phyloP scores from a whole-genome alignment of 2,329 filamentous ascomycete genomes.

The Trichoderma oligosporum region DNA sequence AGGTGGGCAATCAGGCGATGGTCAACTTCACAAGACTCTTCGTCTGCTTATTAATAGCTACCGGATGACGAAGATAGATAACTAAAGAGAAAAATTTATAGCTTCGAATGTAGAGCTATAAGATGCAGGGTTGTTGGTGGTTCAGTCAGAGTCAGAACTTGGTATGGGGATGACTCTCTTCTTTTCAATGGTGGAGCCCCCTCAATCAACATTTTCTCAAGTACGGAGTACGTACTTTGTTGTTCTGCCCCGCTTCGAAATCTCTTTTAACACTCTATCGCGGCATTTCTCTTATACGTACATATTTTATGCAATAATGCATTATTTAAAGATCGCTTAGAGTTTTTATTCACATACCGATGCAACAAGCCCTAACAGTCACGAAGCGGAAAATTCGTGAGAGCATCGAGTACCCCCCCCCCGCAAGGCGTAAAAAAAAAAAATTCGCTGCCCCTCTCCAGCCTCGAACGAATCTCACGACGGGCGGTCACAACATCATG shows the following conservation, averaged over 20 bases:
- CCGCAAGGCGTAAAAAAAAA: conserved; percentile 32
- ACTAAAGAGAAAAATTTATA: background rate
- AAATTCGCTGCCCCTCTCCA: conserved; percentile 35
- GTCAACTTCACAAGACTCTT: background rate
- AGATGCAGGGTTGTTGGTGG: too few relatives aligned
- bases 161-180: too few relatives aligned
- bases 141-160: too few relatives aligned
- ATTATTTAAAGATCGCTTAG: conserved; percentile 28
- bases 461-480: conserved; percentile 30
- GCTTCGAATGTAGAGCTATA: too few relatives aligned
- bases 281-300: conserved; percentile 25
- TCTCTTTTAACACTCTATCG: conserved; percentile 24
- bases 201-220: background rate
- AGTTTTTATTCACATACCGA: conserved; percentile 28
- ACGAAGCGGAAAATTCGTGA: conserved; percentile 34
- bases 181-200: conserved; percentile 6
- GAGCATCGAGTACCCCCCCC: conserved; percentile 29
- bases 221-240: background rate
- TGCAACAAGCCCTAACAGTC: conserved; percentile 40
- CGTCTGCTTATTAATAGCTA: conserved; percentile 12
- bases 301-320: conserved; percentile 30
- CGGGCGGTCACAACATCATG: conserved; percentile 43
- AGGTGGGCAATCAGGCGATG: background rate
- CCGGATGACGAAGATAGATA: background rate
- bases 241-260: conserved; percentile 28